Conservation (phyloP, 495 filamentous ascomycete genomes). For the Lepidopterella palustris region DNA sequence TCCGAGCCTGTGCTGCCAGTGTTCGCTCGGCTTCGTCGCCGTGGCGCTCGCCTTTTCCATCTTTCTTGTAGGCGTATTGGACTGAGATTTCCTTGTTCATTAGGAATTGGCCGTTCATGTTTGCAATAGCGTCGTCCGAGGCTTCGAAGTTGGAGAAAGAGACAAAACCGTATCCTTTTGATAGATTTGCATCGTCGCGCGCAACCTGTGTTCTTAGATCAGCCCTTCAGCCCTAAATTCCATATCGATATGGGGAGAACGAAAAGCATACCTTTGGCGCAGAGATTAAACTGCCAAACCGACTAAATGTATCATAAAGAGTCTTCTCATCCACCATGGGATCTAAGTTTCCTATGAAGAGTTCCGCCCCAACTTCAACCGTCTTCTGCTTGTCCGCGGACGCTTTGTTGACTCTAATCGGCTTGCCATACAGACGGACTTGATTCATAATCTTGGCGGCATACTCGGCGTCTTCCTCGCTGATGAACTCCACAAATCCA, state of each 20-base stretch:
- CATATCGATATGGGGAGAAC: neutral
- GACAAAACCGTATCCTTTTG: constrained; percentile 95
- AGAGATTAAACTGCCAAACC: constrained; percentile 79
- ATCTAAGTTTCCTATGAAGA: constrained; percentile 95
- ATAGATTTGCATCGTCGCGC: constrained; percentile 81
- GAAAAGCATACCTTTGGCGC: constrained; percentile 62
- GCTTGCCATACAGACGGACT: constrained; percentile 86
- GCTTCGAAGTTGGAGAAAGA: constrained; percentile 93
- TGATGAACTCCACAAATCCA: constrained; percentile 97
- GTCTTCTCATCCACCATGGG: constrained; percentile 92
- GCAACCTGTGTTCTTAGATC: constrained; percentile 55
- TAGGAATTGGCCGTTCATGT: constrained; percentile 95
- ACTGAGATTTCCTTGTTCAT: constrained; percentile 95
- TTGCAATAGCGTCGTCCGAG: constrained; percentile 80
- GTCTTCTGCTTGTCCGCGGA: constrained; percentile 95
- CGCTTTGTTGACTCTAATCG: constrained; percentile 94
- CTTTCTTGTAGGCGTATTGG: constrained; percentile 99
- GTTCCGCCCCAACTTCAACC: constrained; percentile 90
- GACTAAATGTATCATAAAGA: constrained; percentile 93
- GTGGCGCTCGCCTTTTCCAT: constrained; percentile 94
- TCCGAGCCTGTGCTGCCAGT: constrained; percentile 86
- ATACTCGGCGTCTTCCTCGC: constrained; percentile 94
- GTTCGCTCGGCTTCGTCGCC: constrained; percentile 91
- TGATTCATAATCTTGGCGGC: constrained; percentile 95
- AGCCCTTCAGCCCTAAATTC: too few species aligned